A percentile compares a stretch with the other conserved stretches of the same genome.
Conservation (phyloP, 305 asterid species). For the Nicotiana rustica region DNA sequence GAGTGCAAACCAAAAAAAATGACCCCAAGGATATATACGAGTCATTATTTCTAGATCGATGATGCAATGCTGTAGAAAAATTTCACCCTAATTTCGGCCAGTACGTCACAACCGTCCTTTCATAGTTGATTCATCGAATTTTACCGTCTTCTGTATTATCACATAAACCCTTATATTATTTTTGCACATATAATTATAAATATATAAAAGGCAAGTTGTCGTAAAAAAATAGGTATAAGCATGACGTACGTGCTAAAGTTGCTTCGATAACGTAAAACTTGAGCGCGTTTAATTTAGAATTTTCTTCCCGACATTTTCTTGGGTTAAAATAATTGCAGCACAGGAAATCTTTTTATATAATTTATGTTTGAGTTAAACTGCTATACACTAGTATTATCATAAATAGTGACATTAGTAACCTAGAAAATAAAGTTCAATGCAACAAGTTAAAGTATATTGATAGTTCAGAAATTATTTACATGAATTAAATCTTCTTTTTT, state of each 20-base stretch:
- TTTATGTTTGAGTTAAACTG: too few species aligned
- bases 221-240: not conserved
- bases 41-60: not conserved
- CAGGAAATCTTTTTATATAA: too few species aligned
- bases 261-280: not conserved
- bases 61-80: slow-evolving; percentile 13
- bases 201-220: not conserved
- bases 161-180: not conserved
- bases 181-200: not conserved
- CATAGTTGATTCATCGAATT: not conserved
- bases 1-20: too few species aligned
- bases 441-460: too few species aligned
- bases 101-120: slow-evolving; percentile 7
- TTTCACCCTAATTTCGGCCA: slow-evolving; percentile 1
- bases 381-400: too few species aligned
- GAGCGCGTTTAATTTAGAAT: not conserved
- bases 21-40: too few species aligned
- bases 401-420: too few species aligned
- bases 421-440: not conserved
- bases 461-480: too few species aligned
- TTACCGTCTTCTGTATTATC: not conserved
- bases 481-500: not conserved
- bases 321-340: too few species aligned
- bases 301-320: not conserved
- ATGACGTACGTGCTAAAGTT: slow-evolving; percentile 3